Conservation (phyloP, 495 filamentous ascomycete genomes). For the Penicillium subrubescens region DNA sequence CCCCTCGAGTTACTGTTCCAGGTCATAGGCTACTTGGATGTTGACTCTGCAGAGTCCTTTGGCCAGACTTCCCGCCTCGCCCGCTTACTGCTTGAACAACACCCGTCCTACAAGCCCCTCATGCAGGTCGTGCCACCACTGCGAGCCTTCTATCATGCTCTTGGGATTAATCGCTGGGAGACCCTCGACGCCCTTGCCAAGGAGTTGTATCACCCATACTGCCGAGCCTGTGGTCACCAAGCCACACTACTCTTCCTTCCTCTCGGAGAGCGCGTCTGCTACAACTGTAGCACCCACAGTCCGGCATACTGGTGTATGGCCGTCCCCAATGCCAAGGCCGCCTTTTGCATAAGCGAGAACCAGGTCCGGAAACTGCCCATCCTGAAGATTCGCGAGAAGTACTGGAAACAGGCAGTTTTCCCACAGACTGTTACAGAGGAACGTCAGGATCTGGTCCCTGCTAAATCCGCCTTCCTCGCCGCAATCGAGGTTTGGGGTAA, state of each 20-base stretch:
- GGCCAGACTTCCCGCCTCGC: background rate
- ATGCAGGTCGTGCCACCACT: background rate
- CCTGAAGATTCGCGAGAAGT: background rate
- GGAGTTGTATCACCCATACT: background rate
- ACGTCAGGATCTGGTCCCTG: background rate
- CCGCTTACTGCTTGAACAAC: background rate
- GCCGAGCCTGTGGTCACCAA: background rate
- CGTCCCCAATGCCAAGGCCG: background rate
- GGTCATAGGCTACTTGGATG: background rate
- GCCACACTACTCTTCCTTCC: background rate
- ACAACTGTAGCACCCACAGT: background rate
- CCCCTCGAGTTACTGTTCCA: background rate
- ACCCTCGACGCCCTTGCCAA: background rate
- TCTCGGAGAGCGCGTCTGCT: background rate
- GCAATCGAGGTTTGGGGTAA: background rate
- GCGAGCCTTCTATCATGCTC: background rate
- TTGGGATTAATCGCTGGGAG: background rate
- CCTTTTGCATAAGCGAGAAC: background rate
- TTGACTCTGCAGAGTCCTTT: background rate
- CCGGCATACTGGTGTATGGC: background rate
- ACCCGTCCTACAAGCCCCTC: background rate
- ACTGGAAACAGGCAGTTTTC: background rate
- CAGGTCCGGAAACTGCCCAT: background rate
- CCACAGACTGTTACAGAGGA: too few species aligned
- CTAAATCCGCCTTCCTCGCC: background rate